Conservation (phyloP, 1,139 yeast genomes). For the Candida mesenterica region DNA sequence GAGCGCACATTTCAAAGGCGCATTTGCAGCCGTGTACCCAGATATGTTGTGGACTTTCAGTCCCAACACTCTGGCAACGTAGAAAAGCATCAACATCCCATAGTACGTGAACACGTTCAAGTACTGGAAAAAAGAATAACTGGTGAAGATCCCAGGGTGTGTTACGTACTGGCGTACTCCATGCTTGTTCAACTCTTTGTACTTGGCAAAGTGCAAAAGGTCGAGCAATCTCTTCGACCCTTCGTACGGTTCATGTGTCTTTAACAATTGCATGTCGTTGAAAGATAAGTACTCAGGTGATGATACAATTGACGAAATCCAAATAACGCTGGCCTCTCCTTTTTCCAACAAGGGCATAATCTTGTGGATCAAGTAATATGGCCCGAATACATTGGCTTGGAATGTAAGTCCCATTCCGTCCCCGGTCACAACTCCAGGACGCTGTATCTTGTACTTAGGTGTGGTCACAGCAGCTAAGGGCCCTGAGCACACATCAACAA, state of each 20-base stretch:
- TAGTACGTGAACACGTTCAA: constrained; percentile 76
- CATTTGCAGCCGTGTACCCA: constrained; percentile 87
- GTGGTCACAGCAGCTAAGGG: constrained; percentile 83
- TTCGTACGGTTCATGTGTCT: constrained; percentile 73
- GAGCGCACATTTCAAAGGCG: constrained; percentile 57
- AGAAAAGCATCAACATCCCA: constrained; percentile 83
- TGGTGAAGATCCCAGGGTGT: constrained; percentile 93
- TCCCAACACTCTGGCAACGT: constrained; percentile 78
- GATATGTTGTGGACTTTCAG: constrained; percentile 85
- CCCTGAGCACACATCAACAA: constrained; percentile 56
- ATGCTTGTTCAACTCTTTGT: constrained; percentile 41
- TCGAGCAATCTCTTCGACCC: constrained; percentile 91
- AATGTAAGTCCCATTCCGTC: constrained; percentile 84
- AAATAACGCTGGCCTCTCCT: constrained; percentile 67
- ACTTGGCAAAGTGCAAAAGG: constrained; percentile 72
- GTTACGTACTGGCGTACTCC: constrained; percentile 72
- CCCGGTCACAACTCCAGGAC: constrained; percentile 65
- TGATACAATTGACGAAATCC: constrained; percentile 86
- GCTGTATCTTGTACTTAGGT: constrained; percentile 81
- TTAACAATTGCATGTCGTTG: constrained; percentile 69
- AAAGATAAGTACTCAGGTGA: constrained; percentile 67
- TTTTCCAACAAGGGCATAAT: constrained; percentile 50
- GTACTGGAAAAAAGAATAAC: constrained; percentile 74
- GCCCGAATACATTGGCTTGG: constrained; percentile 95
- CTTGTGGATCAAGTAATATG: constrained; percentile 75